These are phyloP conservation scores for Xylaria sp. DNA, from an alignment of 495 filamentous ascomycete genomes.

Conservation along the genomic window DNA sequence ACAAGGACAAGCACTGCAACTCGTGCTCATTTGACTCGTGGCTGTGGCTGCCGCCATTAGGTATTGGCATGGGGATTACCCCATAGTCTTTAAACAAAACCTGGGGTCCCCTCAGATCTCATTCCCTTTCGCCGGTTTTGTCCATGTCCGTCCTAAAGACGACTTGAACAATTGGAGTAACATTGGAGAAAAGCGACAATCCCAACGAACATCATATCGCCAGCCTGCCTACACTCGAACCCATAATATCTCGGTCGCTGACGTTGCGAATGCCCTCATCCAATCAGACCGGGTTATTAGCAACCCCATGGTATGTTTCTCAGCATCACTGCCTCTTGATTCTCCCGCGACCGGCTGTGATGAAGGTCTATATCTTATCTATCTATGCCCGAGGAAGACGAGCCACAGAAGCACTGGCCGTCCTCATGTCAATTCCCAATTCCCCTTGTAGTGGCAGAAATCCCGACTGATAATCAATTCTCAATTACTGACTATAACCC, in stretches of 20 bases:
- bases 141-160: constrained; percentile 29
- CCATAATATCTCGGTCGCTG: constrained; percentile 16
- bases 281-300: constrained; percentile 37
- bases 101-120: constrained; percentile 11
- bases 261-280: constrained; percentile 44
- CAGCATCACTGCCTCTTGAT: not conserved
- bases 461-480: not conserved
- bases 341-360: not conserved
- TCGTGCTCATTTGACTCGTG: not conserved
- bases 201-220: not conserved
- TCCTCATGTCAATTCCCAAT: not conserved
- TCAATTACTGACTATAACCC: constrained; percentile 29
- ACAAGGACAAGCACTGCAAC: not conserved
- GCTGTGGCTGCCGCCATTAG: not conserved
- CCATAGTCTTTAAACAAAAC: constrained; percentile 8
- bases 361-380: not conserved
- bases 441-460: not conserved
- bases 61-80: constrained; percentile 1
- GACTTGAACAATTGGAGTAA: constrained; percentile 14
- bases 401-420: not conserved
- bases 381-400: not conserved
- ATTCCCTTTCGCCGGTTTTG: constrained; percentile 39
- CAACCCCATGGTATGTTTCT: constrained; percentile 40
- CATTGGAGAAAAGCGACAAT: constrained; percentile 8
- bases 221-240: constrained; percentile 16